These are phyloP conservation scores for Circinella minor DNA, from an alignment of 371 early-diverging fungal genomes.

Conservation along the genomic window DNA sequence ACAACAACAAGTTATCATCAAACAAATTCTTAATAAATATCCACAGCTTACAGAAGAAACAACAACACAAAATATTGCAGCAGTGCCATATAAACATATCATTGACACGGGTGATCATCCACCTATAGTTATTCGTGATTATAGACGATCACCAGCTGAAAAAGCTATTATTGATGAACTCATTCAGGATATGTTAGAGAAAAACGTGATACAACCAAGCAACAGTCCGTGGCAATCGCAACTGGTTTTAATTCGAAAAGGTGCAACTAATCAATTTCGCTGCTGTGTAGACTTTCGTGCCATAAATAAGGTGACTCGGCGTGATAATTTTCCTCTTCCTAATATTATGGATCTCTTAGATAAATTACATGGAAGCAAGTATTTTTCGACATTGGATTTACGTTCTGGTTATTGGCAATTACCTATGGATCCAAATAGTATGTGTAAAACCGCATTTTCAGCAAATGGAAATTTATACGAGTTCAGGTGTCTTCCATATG, in stretches of 20 bases:
- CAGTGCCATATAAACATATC: conserved; percentile 14
- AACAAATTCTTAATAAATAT: background rate
- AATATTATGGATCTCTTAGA: conserved; percentile 33
- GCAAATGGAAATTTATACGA: conserved; percentile 36
- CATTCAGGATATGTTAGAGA: conserved; percentile 15
- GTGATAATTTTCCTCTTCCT: conserved; percentile 45
- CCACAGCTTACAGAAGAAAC: background rate
- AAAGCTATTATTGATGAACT: conserved; percentile 17
- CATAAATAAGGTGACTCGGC: conserved; percentile 43
- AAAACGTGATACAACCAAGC: conserved; percentile 33
- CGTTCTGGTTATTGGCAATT: conserved; percentile 44
- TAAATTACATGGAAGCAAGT: conserved; percentile 20
- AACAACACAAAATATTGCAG: conserved; percentile 3
- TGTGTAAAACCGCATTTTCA: conserved; percentile 39
- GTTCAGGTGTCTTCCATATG: conserved; percentile 52
- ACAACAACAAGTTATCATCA: too few relatives aligned
- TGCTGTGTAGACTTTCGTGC: conserved; percentile 34
- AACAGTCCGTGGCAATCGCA: conserved; percentile 46
- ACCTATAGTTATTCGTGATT: conserved; percentile 15
- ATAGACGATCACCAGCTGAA: conserved; percentile 13
- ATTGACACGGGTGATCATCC: conserved; percentile 19
- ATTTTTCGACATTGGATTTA: conserved; percentile 56
- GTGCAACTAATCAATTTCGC: conserved; percentile 32
- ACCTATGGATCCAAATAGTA: conserved; percentile 20
- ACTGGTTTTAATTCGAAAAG: conserved; percentile 51